Evolutionary conservation across 2,329 filamentous ascomycete genomes (phyloP).

Genomic region (Fusarium tjaetaba): DNA sequence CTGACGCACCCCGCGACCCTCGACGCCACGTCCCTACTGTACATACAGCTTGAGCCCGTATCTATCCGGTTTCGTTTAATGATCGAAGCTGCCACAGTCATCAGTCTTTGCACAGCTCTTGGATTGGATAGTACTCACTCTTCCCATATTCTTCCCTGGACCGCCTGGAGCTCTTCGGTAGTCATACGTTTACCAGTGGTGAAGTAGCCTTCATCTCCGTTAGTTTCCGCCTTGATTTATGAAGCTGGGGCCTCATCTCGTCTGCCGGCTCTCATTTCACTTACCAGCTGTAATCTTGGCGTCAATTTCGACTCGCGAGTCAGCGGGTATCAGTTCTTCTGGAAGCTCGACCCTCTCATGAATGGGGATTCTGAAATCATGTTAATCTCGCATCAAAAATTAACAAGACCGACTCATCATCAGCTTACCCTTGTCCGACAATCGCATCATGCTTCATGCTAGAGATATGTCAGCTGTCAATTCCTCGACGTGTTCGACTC

Average conservation of each 20-base stretch:
- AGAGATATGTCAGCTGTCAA: slow-evolving; percentile 43
- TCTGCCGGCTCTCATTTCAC: slow-evolving; percentile 43
- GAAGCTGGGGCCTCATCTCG: slow-evolving; percentile 4
- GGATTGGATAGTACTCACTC: slow-evolving; percentile 60
- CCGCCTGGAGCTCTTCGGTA: slow-evolving; percentile 82
- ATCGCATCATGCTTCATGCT: slow-evolving; percentile 94
- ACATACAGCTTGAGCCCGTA: slow-evolving; percentile 4
- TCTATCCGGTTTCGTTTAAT: slow-evolving; percentile 42
- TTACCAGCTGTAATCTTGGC: slow-evolving; percentile 95
- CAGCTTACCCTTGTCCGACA: slow-evolving; percentile 76
- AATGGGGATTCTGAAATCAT: slow-evolving; percentile 74
- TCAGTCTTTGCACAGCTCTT: slow-evolving; percentile 31
- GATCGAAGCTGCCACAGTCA: slow-evolving; percentile 52
- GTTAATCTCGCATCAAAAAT: slow-evolving; percentile 23
- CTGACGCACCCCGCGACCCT: slow-evolving; percentile 39
- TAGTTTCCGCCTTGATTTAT: slow-evolving; percentile 28
- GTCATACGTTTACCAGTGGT: slow-evolving; percentile 92
- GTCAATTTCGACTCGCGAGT: slow-evolving; percentile 98
- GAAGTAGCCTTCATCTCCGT: slow-evolving; percentile 68
- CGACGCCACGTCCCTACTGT: slow-evolving; percentile 10
- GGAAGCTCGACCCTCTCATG: slow-evolving; percentile 91
- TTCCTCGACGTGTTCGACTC: slow-evolving; percentile 12
- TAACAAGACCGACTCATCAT: neutral
- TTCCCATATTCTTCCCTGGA: slow-evolving; percentile 93
- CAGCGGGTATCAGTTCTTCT: slow-evolving; percentile 91